Percentiles rank a stretch among this genome's conserved stretches.
Conservation (phyloP, 1,139 yeast species). For the Protomyces pachydermus region DNA sequence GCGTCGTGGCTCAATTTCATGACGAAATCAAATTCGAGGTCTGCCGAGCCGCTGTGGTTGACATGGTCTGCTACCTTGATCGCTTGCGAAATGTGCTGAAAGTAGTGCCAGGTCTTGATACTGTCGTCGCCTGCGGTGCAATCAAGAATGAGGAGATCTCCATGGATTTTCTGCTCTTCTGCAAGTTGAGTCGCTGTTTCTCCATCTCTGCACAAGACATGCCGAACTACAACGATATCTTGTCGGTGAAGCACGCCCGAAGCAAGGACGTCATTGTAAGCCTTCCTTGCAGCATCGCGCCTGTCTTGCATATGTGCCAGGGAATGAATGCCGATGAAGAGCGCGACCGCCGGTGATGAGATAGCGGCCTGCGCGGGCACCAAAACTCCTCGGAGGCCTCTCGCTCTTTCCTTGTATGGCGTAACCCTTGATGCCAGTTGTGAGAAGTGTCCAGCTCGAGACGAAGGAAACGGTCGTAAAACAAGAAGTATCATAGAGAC, state of each 20-base stretch:
- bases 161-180: not conserved
- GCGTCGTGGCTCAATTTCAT: constrained; percentile 10
- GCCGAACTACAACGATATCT: not conserved
- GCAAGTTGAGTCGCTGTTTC: no score
- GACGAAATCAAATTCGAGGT: constrained; percentile 1
- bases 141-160: constrained; percentile 4
- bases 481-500: no score
- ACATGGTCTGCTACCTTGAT: not conserved
- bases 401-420: no score
- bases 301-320: not conserved
- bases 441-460: no score
- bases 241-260: not conserved
- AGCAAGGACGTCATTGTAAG: not conserved
- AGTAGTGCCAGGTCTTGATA: constrained; percentile 6
- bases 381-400: no score
- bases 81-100: not conserved
- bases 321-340: not conserved
- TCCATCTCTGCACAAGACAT: not conserved
- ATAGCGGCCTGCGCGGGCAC: no score
- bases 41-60: not conserved
- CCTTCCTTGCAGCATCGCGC: not conserved
- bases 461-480: no score
- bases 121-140: constrained; percentile 5
- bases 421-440: no score
- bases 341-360: not conserved